These are phyloP conservation scores for Sanghuangporus baumii DNA, from an alignment of 1,284 basidiomycete species.

Conservation along the genomic window DNA sequence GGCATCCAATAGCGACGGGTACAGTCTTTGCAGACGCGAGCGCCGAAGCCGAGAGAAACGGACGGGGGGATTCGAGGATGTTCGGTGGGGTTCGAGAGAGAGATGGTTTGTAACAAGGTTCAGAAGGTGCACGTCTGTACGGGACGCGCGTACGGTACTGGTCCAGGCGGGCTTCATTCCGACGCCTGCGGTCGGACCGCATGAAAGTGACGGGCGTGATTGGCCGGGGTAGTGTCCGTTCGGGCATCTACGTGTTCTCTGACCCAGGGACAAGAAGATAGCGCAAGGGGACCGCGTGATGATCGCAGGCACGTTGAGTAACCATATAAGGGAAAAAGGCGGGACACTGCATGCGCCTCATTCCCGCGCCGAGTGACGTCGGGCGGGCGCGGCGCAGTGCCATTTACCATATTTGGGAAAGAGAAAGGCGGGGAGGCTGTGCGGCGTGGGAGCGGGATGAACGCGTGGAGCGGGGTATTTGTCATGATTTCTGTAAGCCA, in stretches of 20 bases:
- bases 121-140: background rate
- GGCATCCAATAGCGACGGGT: background rate
- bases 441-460: background rate
- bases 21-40: background rate
- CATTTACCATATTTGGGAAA: background rate
- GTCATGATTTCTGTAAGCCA: background rate
- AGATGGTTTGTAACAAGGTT: background rate
- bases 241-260: background rate
- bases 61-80: background rate
- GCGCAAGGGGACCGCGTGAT: background rate
- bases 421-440: background rate
- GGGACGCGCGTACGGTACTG: background rate
- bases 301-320: background rate
- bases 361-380: background rate
- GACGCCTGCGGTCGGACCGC: background rate
- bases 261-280: background rate
- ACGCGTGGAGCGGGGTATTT: constrained; percentile 3
- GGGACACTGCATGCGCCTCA: constrained; percentile 14
- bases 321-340: background rate
- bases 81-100: background rate
- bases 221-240: background rate
- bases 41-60: background rate
- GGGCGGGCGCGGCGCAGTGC: background rate
- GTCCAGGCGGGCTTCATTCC: background rate
- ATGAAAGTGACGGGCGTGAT: background rate